These are phyloP conservation scores for Fusarium stilboides DNA, from an alignment of 2,329 filamentous ascomycete genomes.

Conservation along the genomic window DNA sequence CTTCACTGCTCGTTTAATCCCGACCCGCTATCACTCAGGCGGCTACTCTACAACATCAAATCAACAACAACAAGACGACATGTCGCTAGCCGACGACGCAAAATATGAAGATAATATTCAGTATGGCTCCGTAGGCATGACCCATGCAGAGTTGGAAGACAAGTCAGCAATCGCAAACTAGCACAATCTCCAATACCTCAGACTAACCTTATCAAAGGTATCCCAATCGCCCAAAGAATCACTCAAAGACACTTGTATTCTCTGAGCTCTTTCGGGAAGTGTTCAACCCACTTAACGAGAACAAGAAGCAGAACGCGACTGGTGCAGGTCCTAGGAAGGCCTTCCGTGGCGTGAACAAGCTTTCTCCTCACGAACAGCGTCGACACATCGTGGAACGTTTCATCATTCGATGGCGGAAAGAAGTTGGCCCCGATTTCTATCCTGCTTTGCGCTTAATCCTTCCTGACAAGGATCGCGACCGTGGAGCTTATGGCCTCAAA, in stretches of 20 bases:
- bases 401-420: constrained; percentile 86
- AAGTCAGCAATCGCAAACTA: constrained; percentile 52
- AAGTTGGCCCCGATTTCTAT: constrained; percentile 94
- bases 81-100: constrained; percentile 55
- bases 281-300: constrained; percentile 85
- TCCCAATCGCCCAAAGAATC: constrained; percentile 86
- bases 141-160: constrained; percentile 61
- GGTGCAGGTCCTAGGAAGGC: constrained; percentile 71
- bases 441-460: constrained; percentile 92
- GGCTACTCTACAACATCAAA: constrained; percentile 25
- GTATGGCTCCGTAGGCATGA: constrained; percentile 60
- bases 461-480: constrained; percentile 92
- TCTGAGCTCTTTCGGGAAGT: constrained; percentile 82
- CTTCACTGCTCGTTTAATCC: not conserved
- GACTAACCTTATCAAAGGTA: constrained; percentile 71
- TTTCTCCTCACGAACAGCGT: constrained; percentile 82
- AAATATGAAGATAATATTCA: constrained; percentile 67
- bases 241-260: constrained; percentile 84
- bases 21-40: not conserved
- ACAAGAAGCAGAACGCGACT: constrained; percentile 80
- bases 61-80: constrained; percentile 14
- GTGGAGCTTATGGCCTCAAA: constrained; percentile 94
- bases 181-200: not conserved
- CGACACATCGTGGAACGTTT: constrained; percentile 88
- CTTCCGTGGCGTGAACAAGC: constrained; percentile 69